Conservation (phyloP, 768 basidiomycete species). For the Krasilnikovozyma curviuscula region DNA sequence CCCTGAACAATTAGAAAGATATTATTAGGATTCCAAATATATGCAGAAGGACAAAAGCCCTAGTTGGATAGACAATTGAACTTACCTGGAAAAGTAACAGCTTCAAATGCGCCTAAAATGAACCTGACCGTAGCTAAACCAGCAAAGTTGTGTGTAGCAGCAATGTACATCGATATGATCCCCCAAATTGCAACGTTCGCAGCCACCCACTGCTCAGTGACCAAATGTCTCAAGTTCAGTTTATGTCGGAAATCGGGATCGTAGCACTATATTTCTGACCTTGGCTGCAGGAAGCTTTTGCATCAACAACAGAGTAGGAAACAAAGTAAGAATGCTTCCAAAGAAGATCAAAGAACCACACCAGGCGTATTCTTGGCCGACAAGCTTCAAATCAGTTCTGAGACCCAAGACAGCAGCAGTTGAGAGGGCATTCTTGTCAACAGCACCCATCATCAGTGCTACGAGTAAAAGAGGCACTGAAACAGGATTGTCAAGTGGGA, state of each 20-base stretch:
- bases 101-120: constrained; percentile 22
- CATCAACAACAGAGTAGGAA: constrained; percentile 32
- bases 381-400: constrained; percentile 29
- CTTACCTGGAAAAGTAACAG: too few species aligned
- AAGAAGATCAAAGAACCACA: constrained; percentile 16
- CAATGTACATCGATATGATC: constrained; percentile 33
- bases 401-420: constrained; percentile 20
- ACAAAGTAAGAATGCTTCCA: neutral
- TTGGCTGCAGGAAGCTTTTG: constrained; percentile 36
- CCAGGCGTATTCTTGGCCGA: constrained; percentile 37
- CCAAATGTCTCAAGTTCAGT: too few species aligned
- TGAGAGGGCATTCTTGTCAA: neutral
- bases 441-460: too few species aligned
- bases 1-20: too few species aligned
- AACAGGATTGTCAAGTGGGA: too few species aligned
- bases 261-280: too few species aligned
- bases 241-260: too few species aligned
- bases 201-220: constrained; percentile 8
- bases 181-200: constrained; percentile 33
- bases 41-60: too few species aligned
- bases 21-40: too few species aligned
- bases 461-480: neutral
- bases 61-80: too few species aligned
- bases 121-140: constrained; percentile 34
- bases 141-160: constrained; percentile 28